A percentile compares a stretch with the other conserved stretches of the same genome.
These are phyloP conservation scores for Aspergillus tubingensis DNA, from an alignment of 2,329 filamentous ascomycete genomes.

Conservation along the genomic window DNA sequence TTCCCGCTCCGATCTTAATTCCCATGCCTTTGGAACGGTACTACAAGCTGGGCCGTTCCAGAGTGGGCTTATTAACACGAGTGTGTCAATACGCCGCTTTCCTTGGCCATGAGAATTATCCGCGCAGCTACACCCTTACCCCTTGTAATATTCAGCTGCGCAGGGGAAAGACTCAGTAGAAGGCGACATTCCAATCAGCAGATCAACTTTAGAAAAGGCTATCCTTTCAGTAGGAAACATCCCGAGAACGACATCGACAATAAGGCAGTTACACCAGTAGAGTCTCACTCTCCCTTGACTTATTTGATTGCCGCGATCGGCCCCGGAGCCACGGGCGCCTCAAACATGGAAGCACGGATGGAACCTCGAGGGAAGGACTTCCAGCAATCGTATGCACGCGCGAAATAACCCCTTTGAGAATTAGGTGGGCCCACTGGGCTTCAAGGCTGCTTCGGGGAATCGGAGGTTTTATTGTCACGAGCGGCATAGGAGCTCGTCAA, in stretches of 20 bases:
- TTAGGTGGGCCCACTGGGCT: neutral
- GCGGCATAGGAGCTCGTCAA: neutral
- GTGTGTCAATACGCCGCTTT: neutral
- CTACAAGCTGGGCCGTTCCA: neutral
- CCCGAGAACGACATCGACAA: neutral
- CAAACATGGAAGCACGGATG: neutral
- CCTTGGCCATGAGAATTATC: neutral
- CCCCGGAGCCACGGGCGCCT: constrained; percentile 7
- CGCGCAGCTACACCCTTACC: neutral
- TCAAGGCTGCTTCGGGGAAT: neutral
- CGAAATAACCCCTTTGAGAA: neutral
- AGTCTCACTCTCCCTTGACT: too few species aligned
- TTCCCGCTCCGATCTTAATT: neutral
- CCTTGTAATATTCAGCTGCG: neutral
- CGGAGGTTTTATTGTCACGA: neutral
- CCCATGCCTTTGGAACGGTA: neutral
- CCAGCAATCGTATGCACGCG: neutral
- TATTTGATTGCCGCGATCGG: constrained; percentile 1
- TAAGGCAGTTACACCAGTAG: neutral
- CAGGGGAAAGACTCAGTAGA: too few species aligned
- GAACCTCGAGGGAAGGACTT: neutral
- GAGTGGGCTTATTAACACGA: neutral
- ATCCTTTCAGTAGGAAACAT: neutral
- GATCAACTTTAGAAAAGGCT: neutral
- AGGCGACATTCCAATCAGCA: too few species aligned